These are phyloP conservation scores for Termitomyces sp. DNA, from an alignment of 768 basidiomycete genomes.

Conservation along the genomic window DNA sequence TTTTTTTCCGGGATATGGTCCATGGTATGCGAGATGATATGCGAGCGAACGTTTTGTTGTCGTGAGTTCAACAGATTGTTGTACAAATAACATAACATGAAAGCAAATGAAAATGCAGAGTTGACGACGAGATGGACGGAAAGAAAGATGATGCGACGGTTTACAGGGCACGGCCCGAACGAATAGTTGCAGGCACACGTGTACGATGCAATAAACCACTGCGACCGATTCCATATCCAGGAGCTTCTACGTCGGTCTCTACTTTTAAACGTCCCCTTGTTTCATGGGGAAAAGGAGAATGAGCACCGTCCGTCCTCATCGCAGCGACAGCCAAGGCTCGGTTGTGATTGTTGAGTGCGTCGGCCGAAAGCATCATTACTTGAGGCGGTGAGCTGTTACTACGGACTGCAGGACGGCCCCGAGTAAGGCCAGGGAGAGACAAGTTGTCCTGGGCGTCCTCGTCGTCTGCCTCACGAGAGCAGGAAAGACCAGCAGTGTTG, in stretches of 20 bases:
- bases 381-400: constrained; percentile 60
- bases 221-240: constrained; percentile 62
- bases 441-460: constrained; percentile 49
- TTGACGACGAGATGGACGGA: constrained; percentile 2
- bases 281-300: constrained; percentile 26
- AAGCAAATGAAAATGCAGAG: constrained; percentile 4
- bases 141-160: neutral
- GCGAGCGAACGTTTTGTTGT: constrained; percentile 3
- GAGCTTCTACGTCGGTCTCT: constrained; percentile 49
- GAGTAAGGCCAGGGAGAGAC: constrained; percentile 34
- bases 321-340: constrained; percentile 21
- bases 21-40: constrained; percentile 11
- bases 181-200: constrained; percentile 19
- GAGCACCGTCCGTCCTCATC: constrained; percentile 21
- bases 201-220: constrained; percentile 56
- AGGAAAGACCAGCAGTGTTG: constrained; percentile 9
- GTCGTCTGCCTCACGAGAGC: constrained; percentile 25
- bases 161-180: constrained; percentile 16
- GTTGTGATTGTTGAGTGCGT: constrained; percentile 26
- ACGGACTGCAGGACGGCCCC: constrained; percentile 49
- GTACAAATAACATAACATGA: constrained; percentile 9
- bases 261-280: constrained; percentile 53
- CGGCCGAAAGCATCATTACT: constrained; percentile 38
- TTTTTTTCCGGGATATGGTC: neutral
- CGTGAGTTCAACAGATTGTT: neutral